A percentile compares a stretch with the other conserved stretches of the same genome.
phyloP scores from a whole-genome alignment of 352 stramenopile genomes.

The Globisporangium acanthophoron region DNA sequence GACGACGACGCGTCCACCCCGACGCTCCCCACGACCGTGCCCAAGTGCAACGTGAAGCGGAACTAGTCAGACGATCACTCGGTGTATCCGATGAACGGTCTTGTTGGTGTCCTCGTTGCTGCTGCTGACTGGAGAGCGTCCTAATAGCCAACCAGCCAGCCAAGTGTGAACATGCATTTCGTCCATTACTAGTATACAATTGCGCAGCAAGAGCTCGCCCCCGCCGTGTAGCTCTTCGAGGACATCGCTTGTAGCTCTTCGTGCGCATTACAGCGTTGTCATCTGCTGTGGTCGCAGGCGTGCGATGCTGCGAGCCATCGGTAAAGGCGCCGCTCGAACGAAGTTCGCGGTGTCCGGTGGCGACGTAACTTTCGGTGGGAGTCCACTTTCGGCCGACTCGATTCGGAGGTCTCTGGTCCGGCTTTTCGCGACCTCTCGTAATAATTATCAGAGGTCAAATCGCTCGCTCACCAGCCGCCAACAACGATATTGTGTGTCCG shows the following conservation, averaged over 20 bases:
- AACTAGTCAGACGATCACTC: constrained; percentile 3
- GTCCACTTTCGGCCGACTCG: not conserved
- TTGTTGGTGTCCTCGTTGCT: not conserved
- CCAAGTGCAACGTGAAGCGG: constrained; percentile 12
- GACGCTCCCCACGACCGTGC: constrained; percentile 4
- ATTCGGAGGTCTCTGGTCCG: not conserved
- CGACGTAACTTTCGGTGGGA: not conserved
- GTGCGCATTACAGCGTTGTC: no score
- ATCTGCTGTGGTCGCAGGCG: no score
- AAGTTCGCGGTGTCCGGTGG: not conserved
- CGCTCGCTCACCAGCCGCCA: not conserved
- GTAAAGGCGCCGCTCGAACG: not conserved
- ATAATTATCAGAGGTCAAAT: not conserved
- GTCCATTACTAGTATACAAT: no score
- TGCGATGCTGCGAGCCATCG: no score
- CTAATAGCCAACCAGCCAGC: not conserved
- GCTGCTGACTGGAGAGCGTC: not conserved
- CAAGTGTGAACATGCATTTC: not conserved
- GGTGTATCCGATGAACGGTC: not conserved
- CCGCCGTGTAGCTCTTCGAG: no score
- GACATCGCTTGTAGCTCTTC: no score
- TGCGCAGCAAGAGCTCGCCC: no score
- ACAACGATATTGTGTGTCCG: not conserved
- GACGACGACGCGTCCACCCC: constrained; percentile 1
- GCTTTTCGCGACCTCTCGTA: not conserved